A percentile compares a stretch with the other conserved stretches of the same genome.
phyloP scores from a whole-genome alignment of 495 filamentous ascomycete genomes.

The Aspergillus sclerotioniger region DNA sequence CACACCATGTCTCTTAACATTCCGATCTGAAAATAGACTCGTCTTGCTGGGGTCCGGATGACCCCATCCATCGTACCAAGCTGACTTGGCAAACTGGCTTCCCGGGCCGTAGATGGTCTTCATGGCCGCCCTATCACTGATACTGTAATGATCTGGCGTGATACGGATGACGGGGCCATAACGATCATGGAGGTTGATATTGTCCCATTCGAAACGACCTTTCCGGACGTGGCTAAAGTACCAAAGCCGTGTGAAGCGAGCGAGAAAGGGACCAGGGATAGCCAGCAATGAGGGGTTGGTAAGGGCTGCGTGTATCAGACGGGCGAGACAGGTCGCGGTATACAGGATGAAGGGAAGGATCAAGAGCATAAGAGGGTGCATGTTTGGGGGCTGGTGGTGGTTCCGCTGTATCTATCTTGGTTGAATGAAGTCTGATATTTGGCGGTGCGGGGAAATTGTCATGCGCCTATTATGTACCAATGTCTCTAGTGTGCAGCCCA shows the following conservation, averaged over 20 bases:
- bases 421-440: background rate
- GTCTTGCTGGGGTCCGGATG: constrained; percentile 33
- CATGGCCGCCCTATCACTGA: constrained; percentile 41
- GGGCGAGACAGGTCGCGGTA: constrained; percentile 12
- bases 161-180: constrained; percentile 47
- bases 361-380: constrained; percentile 17
- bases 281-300: constrained; percentile 34
- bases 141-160: constrained; percentile 50
- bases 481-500: background rate
- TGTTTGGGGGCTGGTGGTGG: background rate
- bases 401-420: background rate
- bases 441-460: background rate
- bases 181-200: constrained; percentile 42
- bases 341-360: constrained; percentile 8
- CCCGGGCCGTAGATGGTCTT: constrained; percentile 46
- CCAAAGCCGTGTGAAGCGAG: constrained; percentile 57
- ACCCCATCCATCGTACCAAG: constrained; percentile 41
- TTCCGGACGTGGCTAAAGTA: constrained; percentile 43
- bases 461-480: no score
- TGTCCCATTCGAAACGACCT: constrained; percentile 45
- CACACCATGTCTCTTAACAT: constrained; percentile 42
- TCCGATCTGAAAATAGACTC: constrained; percentile 42
- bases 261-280: constrained; percentile 52
- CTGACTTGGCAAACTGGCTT: constrained; percentile 39
- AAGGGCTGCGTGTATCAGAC: constrained; percentile 18